Conservation (phyloP, 108 stramenopile genomes). For the Conticribra weissflogii region DNA sequence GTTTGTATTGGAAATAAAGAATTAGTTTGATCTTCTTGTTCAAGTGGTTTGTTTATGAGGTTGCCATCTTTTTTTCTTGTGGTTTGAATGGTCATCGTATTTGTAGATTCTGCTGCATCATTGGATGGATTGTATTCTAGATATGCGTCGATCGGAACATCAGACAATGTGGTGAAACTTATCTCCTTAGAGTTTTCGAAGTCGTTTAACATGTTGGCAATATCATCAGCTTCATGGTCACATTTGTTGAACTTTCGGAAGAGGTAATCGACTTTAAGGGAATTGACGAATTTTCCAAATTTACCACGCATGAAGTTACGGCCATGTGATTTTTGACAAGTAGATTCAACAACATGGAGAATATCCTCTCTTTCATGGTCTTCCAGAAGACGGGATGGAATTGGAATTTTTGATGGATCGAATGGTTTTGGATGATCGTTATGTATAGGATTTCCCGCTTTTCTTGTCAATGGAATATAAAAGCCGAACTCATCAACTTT, state of each 20-base stretch:
- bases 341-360: not conserved
- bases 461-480: too few relatives aligned
- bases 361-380: not conserved
- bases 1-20: conserved; percentile 1
- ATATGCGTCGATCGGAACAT: not conserved
- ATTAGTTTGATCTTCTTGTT: too few relatives aligned
- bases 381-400: too few relatives aligned
- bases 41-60: not conserved
- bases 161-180: conserved; percentile 2
- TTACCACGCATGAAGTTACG: conserved; percentile 1
- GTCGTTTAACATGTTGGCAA: not conserved
- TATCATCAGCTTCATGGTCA: not conserved
- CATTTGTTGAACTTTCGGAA: not conserved
- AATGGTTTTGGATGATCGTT: too few relatives aligned
- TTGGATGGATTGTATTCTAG: not conserved
- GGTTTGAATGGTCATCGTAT: not conserved
- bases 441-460: too few relatives aligned
- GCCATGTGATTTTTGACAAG: not conserved
- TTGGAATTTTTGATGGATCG: too few relatives aligned
- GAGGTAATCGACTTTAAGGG: conserved; percentile 1
- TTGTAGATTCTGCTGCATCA: not conserved
- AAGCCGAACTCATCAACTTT: too few relatives aligned
- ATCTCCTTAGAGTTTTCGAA: conserved; percentile 6
- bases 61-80: not conserved
- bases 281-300: conserved; percentile 13